Evolutionary conservation across 805 yeast species (phyloP).

Genomic region (Teunomyces lycoperdinae): DNA sequence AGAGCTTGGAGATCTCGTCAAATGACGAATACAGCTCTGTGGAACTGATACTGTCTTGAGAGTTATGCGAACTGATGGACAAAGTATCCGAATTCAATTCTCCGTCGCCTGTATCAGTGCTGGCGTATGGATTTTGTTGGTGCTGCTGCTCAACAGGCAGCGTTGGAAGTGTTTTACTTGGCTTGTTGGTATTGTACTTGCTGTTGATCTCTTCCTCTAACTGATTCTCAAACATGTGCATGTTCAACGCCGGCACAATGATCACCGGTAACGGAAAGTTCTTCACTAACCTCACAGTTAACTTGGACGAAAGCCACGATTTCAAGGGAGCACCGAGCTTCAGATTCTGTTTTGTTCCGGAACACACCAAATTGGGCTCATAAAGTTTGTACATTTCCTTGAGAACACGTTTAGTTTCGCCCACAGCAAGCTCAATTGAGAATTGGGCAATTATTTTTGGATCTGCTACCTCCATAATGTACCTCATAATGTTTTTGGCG

Average conservation of each 20-base stretch:
- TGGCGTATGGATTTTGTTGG: no score
- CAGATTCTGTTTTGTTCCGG: constrained; percentile 50
- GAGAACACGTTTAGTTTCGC: constrained; percentile 53
- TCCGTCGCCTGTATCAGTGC: background rate
- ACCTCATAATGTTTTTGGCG: constrained; percentile 51
- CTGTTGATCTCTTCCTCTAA: constrained; percentile 34
- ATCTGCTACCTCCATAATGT: constrained; percentile 45
- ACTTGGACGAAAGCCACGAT: constrained; percentile 60
- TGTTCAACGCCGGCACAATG: constrained; percentile 59
- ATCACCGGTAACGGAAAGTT: constrained; percentile 65
- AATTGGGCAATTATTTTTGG: constrained; percentile 48
- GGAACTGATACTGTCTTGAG: constrained; percentile 14
- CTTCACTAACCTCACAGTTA: constrained; percentile 63
- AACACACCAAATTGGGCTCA: constrained; percentile 56
- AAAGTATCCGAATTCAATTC: constrained; percentile 9
- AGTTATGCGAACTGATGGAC: constrained; percentile 18
- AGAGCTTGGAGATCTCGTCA: constrained; percentile 37
- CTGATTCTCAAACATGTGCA: constrained; percentile 49
- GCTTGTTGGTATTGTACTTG: background rate
- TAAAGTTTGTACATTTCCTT: constrained; percentile 60
- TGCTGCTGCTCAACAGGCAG: no score
- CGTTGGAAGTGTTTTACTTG: background rate
- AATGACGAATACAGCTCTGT: constrained; percentile 35
- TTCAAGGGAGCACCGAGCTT: constrained; percentile 48
- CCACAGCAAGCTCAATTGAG: constrained; percentile 60